Percentiles rank a stretch among this genome's conserved stretches.
phyloP scores from a whole-genome alignment of 2,329 filamentous ascomycete species.

The Plenodomus tracheiphilus region DNA sequence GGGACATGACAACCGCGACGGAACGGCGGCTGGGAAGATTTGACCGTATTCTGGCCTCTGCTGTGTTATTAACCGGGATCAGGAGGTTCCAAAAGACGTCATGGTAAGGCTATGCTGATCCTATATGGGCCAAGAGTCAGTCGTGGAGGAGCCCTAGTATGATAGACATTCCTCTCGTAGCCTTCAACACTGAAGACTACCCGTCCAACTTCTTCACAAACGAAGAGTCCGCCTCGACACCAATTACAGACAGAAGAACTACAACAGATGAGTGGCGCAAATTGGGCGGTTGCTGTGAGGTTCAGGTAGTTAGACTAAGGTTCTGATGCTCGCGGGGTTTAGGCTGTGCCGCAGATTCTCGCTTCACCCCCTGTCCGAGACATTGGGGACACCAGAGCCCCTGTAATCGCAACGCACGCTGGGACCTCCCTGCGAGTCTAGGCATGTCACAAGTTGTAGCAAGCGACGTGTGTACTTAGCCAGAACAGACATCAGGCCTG shows the following conservation, averaged over 20 bases:
- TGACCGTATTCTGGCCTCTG: constrained; percentile 13
- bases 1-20: constrained; percentile 20
- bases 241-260: constrained; percentile 17
- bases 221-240: background rate
- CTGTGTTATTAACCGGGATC: constrained; percentile 5
- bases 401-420: constrained; percentile 16
- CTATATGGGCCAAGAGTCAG: background rate
- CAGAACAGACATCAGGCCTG: constrained; percentile 9
- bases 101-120: constrained; percentile 3
- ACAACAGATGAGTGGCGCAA: constrained; percentile 12
- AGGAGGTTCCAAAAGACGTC: constrained; percentile 7
- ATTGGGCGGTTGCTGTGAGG: constrained; percentile 27
- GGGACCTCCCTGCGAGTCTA: constrained; percentile 7
- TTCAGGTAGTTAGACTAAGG: constrained; percentile 24
- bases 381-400: constrained; percentile 26
- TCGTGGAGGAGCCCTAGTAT: constrained; percentile 1
- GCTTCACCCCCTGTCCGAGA: constrained; percentile 31
- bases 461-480: background rate
- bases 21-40: constrained; percentile 26
- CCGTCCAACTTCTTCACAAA: background rate
- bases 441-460: constrained; percentile 11
- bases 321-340: constrained; percentile 37
- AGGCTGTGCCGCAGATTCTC: constrained; percentile 33
- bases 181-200: constrained; percentile 5
- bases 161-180: constrained; percentile 10